Conservation (phyloP, 441 rosid genomes). For the Croton setiger region DNA sequence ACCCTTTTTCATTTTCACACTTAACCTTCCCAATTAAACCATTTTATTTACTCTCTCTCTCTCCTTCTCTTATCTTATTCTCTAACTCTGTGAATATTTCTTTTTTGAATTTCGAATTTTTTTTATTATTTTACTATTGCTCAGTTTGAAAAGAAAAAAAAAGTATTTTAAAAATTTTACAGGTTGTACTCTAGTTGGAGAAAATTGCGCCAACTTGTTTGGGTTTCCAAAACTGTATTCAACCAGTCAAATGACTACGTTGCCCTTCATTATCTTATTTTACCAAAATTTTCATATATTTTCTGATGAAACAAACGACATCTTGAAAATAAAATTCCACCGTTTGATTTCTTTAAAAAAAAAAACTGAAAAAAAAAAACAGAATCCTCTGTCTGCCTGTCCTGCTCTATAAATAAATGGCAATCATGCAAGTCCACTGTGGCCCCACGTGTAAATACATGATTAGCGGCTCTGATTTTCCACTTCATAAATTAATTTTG, state of each 20-base stretch:
- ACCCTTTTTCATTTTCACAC: too few relatives aligned
- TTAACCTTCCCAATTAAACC: too few relatives aligned
- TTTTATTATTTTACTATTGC: neutral
- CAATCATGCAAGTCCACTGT: neutral
- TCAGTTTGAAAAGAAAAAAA: neutral
- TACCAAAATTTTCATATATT: neutral
- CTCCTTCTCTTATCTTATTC: neutral
- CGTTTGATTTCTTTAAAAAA: neutral
- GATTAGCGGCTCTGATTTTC: conserved; percentile 17
- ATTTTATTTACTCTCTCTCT: neutral
- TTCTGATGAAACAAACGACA: neutral
- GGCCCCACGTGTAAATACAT: neutral
- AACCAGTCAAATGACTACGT: conserved; percentile 16
- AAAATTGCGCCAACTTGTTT: conserved; percentile 36
- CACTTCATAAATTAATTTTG: neutral
- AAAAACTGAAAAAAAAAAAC: neutral
- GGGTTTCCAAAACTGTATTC: conserved; percentile 33
- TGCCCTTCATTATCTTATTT: conserved; percentile 15
- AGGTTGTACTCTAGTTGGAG: conserved; percentile 35
- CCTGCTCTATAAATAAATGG: neutral
- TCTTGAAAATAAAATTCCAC: neutral
- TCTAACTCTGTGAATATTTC: neutral
- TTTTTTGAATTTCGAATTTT: neutral
- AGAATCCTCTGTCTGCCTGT: neutral
- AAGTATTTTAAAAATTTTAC: conserved; percentile 22